Evolutionary conservation across 2,329 filamentous ascomycete genomes (phyloP), one percentile per base, ranked within the genome.

Genomic region (Fusarium newnesense): DNA sequence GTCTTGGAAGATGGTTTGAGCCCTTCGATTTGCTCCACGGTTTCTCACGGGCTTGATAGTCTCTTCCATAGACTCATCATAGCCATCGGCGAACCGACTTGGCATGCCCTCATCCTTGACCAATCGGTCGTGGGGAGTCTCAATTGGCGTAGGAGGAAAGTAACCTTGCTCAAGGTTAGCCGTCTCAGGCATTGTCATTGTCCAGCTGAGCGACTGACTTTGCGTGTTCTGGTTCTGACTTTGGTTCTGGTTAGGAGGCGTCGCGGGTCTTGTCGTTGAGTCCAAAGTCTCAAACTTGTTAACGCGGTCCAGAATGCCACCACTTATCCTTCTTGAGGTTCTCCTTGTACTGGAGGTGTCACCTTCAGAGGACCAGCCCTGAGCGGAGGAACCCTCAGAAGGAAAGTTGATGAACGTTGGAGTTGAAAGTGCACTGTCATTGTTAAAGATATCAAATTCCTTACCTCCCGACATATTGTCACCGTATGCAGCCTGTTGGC

Each of bases 11-110:
- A 89, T 84, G 37, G 84, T 86, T 69, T 86, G 85, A 40, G 84
- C 81, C 43, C 85, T 84, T 64, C 79, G 83, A 68, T 84, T 86
- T 37, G 79, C 75, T 56, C 75, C 77, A 36, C 82, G 84, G 60
- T 79, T 82, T 39, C 85, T 84, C 19, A 80, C 77, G 9, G 90
- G 89, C 81, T 91, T 91, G 75, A 92, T 85, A 1, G 90, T 91
- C 80, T 91, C 89, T 77, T 91, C 89, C 87, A 91, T 89, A 19
- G 89, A 91, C 80, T 90, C 89, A 75, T 92, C 90, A 72, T 90
- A 91, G 50, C 85, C 86, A 32, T 91, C 89, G 6, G 86, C 80
- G 77, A 92, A 92, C 60, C 92, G 81, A 74, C 80, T 83, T 6
- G 84, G 83, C 7, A 81, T 80, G 21, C 80, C 72, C 52, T 83